A percentile compares a stretch with the other conserved stretches of the same genome.
Conservation (phyloP, 352 stramenopile species). For the Thraustochytrium sp. region DNA sequence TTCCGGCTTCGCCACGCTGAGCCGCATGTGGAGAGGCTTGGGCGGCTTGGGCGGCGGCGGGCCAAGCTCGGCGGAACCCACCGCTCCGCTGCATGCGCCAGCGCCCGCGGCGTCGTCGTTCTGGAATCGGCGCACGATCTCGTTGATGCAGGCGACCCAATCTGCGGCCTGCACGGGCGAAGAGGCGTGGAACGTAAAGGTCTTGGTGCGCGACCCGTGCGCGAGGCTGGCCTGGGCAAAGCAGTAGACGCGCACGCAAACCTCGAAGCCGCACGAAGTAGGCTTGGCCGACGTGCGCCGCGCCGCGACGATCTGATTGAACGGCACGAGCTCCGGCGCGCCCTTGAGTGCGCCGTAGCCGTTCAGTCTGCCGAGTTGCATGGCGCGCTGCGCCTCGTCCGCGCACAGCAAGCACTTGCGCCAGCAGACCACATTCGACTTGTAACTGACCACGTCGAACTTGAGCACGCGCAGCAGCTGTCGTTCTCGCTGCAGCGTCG, state of each 20-base stretch:
- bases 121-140: neutral
- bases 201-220: neutral
- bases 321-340: neutral
- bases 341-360: constrained; percentile 4
- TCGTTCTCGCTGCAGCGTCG: too few species aligned
- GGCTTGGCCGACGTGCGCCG: neutral
- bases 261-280: neutral
- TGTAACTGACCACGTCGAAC: neutral
- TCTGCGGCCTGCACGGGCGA: neutral
- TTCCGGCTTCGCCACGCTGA: neutral
- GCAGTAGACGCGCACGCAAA: neutral
- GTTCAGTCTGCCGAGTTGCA: neutral
- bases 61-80: too few species aligned
- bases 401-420: constrained; percentile 5
- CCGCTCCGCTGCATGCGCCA: too few species aligned
- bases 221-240: neutral
- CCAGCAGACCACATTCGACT: neutral
- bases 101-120: too few species aligned
- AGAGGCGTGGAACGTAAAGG: neutral
- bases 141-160: constrained; percentile 5
- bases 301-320: neutral
- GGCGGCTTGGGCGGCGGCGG: neutral
- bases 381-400: neutral
- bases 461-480: neutral
- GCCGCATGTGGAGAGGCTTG: neutral